These are phyloP conservation scores for Coemansia sp. DNA, from an alignment of 192 early-diverging fungal genomes.

Conservation along the genomic window DNA sequence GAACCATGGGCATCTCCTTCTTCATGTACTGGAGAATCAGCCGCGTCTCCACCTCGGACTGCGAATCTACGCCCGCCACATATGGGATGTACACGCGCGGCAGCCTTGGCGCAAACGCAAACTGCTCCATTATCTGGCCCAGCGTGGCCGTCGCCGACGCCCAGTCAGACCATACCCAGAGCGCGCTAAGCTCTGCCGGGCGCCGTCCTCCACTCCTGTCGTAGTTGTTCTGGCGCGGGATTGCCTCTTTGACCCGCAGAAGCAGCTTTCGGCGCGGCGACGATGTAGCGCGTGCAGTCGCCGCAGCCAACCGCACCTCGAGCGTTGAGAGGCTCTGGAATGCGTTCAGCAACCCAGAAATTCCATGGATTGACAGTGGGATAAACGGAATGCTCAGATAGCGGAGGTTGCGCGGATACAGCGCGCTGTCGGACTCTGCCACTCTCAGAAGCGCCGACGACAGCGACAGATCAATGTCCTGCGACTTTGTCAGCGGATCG, in stretches of 20 bases:
- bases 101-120: constrained; percentile 29
- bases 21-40: constrained; percentile 50
- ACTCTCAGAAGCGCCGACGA: constrained; percentile 39
- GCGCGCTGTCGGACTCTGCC: constrained; percentile 18
- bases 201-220: constrained; percentile 16
- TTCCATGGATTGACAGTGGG: constrained; percentile 44
- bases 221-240: constrained; percentile 27
- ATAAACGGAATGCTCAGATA: constrained; percentile 57
- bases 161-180: constrained; percentile 57
- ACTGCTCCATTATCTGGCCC: constrained; percentile 42
- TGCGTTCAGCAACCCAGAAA: constrained; percentile 41
- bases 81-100: constrained; percentile 53
- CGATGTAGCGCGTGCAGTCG: constrained; percentile 21
- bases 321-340: constrained; percentile 45
- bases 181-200: constrained; percentile 41
- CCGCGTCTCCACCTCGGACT: constrained; percentile 50
- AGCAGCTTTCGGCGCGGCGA: constrained; percentile 51
- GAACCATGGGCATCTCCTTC: constrained; percentile 48
- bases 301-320: constrained; percentile 47
- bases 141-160: constrained; percentile 48
- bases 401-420: constrained; percentile 44
- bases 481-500: constrained; percentile 46
- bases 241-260: constrained; percentile 41
- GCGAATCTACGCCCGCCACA: constrained; percentile 34
- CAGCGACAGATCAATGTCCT: constrained; percentile 52